Conservation (phyloP, 2,329 filamentous ascomycete species). For the Claviceps humidiphila region DNA sequence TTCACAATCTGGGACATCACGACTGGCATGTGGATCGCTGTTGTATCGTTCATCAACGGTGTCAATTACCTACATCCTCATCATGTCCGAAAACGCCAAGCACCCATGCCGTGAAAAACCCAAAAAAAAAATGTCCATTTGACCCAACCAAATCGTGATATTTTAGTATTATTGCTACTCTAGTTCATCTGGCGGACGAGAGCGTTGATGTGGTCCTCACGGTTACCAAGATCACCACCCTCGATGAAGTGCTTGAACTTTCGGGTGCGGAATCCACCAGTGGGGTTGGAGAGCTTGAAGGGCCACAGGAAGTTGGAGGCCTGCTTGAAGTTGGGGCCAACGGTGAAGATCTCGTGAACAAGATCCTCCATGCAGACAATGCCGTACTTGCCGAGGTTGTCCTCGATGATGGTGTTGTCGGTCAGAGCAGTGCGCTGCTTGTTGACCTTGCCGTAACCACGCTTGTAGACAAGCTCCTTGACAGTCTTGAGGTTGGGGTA, state of each 20-base stretch:
- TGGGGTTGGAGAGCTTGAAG: conserved; percentile 99
- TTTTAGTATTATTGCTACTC: conserved; percentile 6
- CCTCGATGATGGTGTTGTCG: conserved; percentile 96
- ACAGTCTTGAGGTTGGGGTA: conserved; percentile 99
- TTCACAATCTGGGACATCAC: background rate
- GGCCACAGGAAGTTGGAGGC: conserved; percentile 99
- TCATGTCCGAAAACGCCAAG: conserved; percentile 27
- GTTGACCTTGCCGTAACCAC: conserved; percentile 96
- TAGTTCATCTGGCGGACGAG: conserved; percentile 99
- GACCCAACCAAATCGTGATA: conserved; percentile 14
- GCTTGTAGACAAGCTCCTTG: conserved; percentile 99
- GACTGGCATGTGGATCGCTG: conserved; percentile 18
- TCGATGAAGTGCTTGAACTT: conserved; percentile 99
- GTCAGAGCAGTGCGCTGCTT: conserved; percentile 95
- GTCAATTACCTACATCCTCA: conserved; percentile 26
- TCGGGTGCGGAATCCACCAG: conserved; percentile 83
- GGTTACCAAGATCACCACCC: conserved; percentile 97
- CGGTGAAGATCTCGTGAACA: conserved; percentile 97
- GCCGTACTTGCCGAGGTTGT: conserved; percentile 92
- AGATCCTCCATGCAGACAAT: conserved; percentile 99
- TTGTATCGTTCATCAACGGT: conserved; percentile 27
- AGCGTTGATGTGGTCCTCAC: conserved; percentile 94
- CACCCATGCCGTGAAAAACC: conserved; percentile 17
- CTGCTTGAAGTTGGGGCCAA: conserved; percentile 99
- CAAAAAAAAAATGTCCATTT: conserved; percentile 10